Percentiles rank a stretch among this genome's conserved stretches.
phyloP scores from a whole-genome alignment of 23 red algal species.

The Gracilaria domingensis region DNA sequence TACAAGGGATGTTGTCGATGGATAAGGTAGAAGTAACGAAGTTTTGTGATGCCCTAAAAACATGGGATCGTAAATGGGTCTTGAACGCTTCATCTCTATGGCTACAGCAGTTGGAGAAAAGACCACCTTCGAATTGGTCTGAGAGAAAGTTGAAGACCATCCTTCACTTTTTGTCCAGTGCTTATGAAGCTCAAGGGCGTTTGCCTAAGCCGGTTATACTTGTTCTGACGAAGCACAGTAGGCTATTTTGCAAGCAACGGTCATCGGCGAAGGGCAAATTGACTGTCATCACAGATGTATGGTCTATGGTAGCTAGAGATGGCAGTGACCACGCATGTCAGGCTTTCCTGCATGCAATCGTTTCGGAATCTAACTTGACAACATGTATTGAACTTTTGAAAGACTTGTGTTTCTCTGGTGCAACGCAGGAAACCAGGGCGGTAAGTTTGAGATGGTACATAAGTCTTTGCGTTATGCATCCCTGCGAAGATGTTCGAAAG shows the following conservation, averaged over 20 bases:
- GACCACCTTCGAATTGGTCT: neutral
- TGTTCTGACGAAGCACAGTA: neutral
- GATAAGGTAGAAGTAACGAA: neutral
- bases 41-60: neutral
- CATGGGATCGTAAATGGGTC: neutral
- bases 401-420: neutral
- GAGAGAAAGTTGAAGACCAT: neutral
- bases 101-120: neutral
- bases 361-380: neutral
- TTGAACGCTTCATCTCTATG: constrained; percentile 3
- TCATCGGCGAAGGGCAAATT: neutral
- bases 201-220: neutral
- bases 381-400: neutral
- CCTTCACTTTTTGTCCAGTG: neutral
- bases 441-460: constrained; percentile 14
- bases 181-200: neutral
- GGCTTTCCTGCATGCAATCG: neutral
- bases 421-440: neutral
- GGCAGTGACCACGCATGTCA: neutral
- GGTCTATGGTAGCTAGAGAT: neutral
- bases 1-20: neutral
- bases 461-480: constrained; percentile 6
- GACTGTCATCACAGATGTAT: neutral
- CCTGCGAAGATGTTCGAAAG: constrained; percentile 4
- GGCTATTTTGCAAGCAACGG: neutral